Evolutionary conservation across 2,329 filamentous ascomycete species (phyloP), one percentile per base, ranked within the genome.

Genomic region (Esteya vermicola): DNA sequence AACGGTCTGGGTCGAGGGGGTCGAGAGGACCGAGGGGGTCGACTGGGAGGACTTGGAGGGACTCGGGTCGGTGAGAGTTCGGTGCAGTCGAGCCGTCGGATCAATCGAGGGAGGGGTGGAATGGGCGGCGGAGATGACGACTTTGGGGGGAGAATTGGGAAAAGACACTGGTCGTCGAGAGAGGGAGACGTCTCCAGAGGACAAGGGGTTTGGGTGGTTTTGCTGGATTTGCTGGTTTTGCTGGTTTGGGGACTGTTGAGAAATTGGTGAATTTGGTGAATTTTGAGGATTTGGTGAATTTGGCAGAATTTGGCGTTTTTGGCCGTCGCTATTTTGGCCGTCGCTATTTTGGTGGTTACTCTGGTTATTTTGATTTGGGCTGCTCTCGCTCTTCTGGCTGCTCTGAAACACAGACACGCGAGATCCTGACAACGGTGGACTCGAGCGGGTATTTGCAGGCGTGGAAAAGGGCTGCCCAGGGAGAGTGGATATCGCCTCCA

Each of bases 81-180:
- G 52, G 41, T 53, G 47, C 44, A 45, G 42, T 36, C 40, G 25
- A 26, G 25, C 8, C 7, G n/a, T n/a, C n/a, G n/a, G n/a, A n/a
- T n/a, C n/a, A n/a, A n/a, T n/a, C n/a, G 28, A 16, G 21, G 38
- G 26, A 13, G 38, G 14, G 33, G 47, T 48, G 34, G 45, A 42
- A 45, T 40, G 47, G 47, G 42, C 44, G 26, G 45, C 41, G n/a
- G 45, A 41, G 39, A 40, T 46, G 36, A 28, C 20, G 23, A 45
- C 43, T 14, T 25, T 45, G n/a, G 43, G 43, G 23, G 51, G 51
- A 16, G 55, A 54, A 30, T 59, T 57, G 42, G 60, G 54, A 38
- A 63, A 62, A 37, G 59, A 55, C 21, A 60, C 55, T 28, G 59
- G 59, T 45, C 57, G 58, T 38, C 54, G 54, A 26, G 55, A 49